phyloP scores from a whole-genome alignment of 2,329 filamentous ascomycete species.

The Trichoderma atroviride region DNA sequence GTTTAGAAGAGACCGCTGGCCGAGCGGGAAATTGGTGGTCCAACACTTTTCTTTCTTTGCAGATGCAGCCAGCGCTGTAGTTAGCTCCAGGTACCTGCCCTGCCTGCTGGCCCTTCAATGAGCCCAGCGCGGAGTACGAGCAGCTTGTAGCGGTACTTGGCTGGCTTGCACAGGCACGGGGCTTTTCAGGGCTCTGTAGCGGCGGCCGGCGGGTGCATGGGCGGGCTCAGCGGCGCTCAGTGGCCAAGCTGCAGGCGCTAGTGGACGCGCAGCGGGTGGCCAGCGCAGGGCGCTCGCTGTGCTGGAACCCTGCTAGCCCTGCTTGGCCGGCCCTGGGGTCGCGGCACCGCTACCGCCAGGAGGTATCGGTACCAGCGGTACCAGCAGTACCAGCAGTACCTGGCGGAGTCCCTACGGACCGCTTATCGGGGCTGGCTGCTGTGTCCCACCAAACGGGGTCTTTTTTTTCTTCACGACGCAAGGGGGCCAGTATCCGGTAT shows the following conservation, averaged over 20 bases:
- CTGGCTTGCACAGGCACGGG: not conserved
- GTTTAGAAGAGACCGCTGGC: constrained; percentile 22
- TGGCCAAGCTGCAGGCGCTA: not conserved
- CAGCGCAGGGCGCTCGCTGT: constrained; percentile 4
- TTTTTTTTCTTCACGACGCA: constrained; percentile 1
- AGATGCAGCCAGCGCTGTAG: constrained; percentile 1
- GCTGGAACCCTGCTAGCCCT: not conserved
- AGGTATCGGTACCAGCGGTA: not conserved
- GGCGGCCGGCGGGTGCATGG: not conserved
- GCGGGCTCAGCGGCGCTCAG: not conserved
- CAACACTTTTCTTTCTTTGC: constrained; percentile 26
- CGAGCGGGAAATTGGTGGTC: constrained; percentile 29
- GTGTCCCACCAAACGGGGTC: constrained; percentile 7
- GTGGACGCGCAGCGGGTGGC: not conserved
- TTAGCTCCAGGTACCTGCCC: constrained; percentile 27
- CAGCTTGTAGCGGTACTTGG: not conserved
- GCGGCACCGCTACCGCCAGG: not conserved
- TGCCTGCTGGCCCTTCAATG: not conserved
- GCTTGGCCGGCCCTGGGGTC: not conserved
- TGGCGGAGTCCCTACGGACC: constrained; percentile 1
- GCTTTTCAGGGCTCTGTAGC: constrained; percentile 16
- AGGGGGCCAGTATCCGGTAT: constrained; percentile 10
- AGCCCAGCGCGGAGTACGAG: not conserved
- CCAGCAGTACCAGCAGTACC: not conserved
- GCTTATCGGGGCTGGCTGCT: constrained; percentile 13